These are phyloP conservation scores for Sugiyamaella novakii DNA, from an alignment of 1,139 yeast species.

Conservation along the genomic window DNA sequence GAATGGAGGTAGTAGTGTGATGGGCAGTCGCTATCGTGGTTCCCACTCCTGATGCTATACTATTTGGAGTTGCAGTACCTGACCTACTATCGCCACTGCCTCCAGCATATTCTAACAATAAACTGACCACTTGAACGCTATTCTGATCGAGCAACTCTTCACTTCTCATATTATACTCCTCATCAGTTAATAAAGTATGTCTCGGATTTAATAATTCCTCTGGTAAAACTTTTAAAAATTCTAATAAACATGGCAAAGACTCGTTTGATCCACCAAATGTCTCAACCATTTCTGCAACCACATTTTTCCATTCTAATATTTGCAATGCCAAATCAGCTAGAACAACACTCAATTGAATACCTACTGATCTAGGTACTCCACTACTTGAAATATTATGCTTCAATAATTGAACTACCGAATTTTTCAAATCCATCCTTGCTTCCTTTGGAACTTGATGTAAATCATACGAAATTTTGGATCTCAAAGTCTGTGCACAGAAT, in stretches of 20 bases:
- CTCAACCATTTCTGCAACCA: conserved; percentile 66
- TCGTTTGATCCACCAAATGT: conserved; percentile 47
- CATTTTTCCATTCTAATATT: conserved; percentile 68
- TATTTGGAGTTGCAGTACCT: conserved; percentile 6
- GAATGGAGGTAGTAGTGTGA: no score
- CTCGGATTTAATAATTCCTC: conserved; percentile 84
- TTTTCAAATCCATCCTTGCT: conserved; percentile 57
- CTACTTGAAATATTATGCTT: conserved; percentile 44
- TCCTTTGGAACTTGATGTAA: conserved; percentile 68
- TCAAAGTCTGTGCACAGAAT: conserved; percentile 87
- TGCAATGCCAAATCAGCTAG: conserved; percentile 83
- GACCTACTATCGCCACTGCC: conserved; percentile 1
- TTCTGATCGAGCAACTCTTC: conserved; percentile 63
- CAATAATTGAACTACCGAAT: conserved; percentile 61
- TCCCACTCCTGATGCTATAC: conserved; percentile 1
- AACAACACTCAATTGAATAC: conserved; percentile 80
- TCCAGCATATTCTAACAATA: conserved; percentile 45
- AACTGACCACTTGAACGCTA: conserved; percentile 65
- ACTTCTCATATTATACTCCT: conserved; percentile 69
- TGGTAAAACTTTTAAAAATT: conserved; percentile 83
- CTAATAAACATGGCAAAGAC: conserved; percentile 56
- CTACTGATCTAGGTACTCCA: conserved; percentile 54
- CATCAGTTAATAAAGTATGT: conserved; percentile 77
- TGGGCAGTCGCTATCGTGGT: not conserved
- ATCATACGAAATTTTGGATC: conserved; percentile 78